Evolutionary conservation across 2,329 filamentous ascomycete genomes (phyloP), one percentile per base, ranked within the genome.

Genomic region (Anthostomella pinea): DNA sequence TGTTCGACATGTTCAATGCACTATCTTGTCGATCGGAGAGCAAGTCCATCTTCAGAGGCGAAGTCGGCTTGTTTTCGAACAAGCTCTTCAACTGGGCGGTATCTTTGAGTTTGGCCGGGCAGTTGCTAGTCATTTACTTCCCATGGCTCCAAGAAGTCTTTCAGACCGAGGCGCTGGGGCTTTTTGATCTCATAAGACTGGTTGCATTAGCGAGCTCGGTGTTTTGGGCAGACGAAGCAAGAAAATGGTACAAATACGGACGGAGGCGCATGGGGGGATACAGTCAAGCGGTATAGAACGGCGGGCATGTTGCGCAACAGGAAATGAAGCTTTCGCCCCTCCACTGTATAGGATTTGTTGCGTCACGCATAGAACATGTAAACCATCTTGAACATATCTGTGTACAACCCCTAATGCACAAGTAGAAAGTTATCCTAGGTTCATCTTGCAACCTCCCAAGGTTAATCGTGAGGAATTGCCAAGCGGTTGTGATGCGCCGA

Each of bases 1-100:
- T 98, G 35, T 98, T 97, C 64, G 93, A 98, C 71, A 98, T 98
- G 93, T 96, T 97, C 73, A 97, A 98, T 64, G 93, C 93, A 2
- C 73, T 98, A 15, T 84, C 87, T 11, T 98, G 93, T 65, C 87
- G 93, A 30, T 94, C 86, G 6, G 90, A 95, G 59, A 81, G 78
- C 45, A 97, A 97, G 63, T 94, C 87, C 8, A 73, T 98, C 5
- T 75, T 98, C 3, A 76, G 84, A 17, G 91, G 93, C 25, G 90
- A 98, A 59, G 74, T 95, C 33, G 80, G 85, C 7, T 62, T 95
- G 9, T 85, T 93, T 39, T 81, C 83, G 7, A 98, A 98, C 60
- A 84, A 81, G 42, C 85, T 98, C 65, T 98, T 98, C 69, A 97
- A 97, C 65, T 95, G 91, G 72, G 90, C 93, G 1, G 93, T 98